Evolutionary conservation across 2,329 filamentous ascomycete genomes (phyloP), one percentile per base, ranked within the genome.

Genomic region (Diaporthe caulivora): DNA sequence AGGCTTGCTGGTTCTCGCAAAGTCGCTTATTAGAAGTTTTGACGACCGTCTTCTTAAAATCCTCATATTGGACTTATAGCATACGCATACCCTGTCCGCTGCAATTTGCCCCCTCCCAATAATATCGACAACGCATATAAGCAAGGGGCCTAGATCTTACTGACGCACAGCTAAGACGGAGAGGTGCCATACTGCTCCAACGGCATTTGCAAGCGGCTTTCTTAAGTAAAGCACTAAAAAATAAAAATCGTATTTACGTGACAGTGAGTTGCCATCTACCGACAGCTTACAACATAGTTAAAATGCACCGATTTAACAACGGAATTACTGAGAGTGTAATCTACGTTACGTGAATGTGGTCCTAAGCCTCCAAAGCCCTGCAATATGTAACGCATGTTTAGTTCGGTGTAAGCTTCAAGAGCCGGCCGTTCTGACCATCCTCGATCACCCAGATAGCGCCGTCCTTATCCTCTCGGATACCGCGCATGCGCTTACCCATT

Each of bases 401-500:
- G 74, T 77, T 78, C 57, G 80, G 80, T 62, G 80, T 81, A 69
- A 81, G 79, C 79, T 81, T 80, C 76, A 81, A 75, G 53, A 81
- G 78, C 71, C 78, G 75, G 57, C 80, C 80, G 73, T 47, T 71
- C 54, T 72, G 60, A 75, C 80, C 80, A 76, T 81, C 80, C 77
- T 81, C 80, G 49, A 81, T 74, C 65, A 80, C 78, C 79, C 79
- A 81, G 72, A 81, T 78, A 71, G 77, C 75, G 74, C 80, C 80
- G 67, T 81, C 79, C 74, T 77, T 76, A 74, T 74, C 74, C 78
- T 81, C 78, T 67, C 80, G 78, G 77, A 81, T 78, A 71, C 78
- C 77, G 73, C 80, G 79, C 77, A 80, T 81, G 76, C 80, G 79
- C 76, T 75, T 78, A 18, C 80, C 80, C 78, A 81, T 78, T 3